Percentiles rank a stretch among this genome's conserved stretches.
Evolutionary conservation across 1,284 basidiomycete species (phyloP).

Genomic region (Trametes versicolor): DNA sequence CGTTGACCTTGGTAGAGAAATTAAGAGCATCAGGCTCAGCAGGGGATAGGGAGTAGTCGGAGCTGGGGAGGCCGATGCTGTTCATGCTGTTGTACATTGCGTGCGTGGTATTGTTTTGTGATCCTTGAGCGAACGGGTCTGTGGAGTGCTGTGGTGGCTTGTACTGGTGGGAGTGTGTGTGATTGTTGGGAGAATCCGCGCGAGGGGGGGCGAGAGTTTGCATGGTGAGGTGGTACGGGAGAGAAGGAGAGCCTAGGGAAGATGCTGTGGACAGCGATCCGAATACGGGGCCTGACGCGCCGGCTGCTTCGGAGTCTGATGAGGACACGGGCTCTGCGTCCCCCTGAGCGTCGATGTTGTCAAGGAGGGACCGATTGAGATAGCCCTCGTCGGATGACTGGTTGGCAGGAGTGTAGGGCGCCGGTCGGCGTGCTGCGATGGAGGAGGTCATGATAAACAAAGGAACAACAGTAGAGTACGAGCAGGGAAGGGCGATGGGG

Average conservation of each 20-base stretch:
- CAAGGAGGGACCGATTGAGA: conserved; percentile 83
- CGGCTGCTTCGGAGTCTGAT: conserved; percentile 62
- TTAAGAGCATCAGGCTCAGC: conserved; percentile 51
- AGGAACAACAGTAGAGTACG: conserved; percentile 40
- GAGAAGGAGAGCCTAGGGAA: conserved; percentile 60
- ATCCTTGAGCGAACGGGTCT: conserved; percentile 43
- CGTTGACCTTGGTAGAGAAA: conserved; percentile 52
- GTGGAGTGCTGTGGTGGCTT: conserved; percentile 47
- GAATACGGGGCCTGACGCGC: conserved; percentile 51
- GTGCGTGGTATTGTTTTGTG: conserved; percentile 45
- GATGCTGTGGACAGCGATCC: conserved; percentile 59
- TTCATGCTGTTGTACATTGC: conserved; percentile 60
- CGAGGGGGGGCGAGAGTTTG: conserved; percentile 52
- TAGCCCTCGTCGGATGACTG: conserved; percentile 77
- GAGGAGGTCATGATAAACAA: conserved; percentile 74
- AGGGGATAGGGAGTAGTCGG: conserved; percentile 50
- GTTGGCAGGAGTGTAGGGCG: conserved; percentile 44
- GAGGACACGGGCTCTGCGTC: conserved; percentile 74
- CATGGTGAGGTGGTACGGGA: conserved; percentile 62
- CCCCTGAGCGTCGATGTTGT: conserved; percentile 80
- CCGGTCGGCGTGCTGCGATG: conserved; percentile 50
- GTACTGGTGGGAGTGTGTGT: conserved; percentile 45
- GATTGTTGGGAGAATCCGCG: conserved; percentile 60
- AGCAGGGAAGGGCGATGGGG: conserved; percentile 28
- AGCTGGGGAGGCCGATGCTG: conserved; percentile 45